Percentiles rank a stretch among this genome's conserved stretches.
phyloP scores from a whole-genome alignment of 2,329 filamentous ascomycete species.

The Aureobasidium leucospermi region DNA sequence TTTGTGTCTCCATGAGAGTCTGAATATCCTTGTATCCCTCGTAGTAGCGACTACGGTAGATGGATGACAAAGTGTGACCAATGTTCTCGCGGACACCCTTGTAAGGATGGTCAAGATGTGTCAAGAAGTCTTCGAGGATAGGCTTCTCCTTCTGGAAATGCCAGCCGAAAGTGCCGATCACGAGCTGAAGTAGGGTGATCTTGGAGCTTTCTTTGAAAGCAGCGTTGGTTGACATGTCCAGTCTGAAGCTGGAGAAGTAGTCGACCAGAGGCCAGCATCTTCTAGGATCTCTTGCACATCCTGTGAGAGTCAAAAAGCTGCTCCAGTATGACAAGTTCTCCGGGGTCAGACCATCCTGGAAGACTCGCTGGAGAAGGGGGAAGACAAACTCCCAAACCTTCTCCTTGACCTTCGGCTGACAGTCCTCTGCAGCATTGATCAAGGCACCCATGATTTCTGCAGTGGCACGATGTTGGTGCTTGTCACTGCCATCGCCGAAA shows the following conservation, averaged over 20 bases:
- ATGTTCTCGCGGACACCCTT: conserved; percentile 95
- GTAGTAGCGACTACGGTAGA: conserved; percentile 86
- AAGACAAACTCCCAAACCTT: conserved; percentile 84
- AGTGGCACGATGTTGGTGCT: conserved; percentile 94
- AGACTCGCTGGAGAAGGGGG: conserved; percentile 76
- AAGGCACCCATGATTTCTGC: conserved; percentile 87
- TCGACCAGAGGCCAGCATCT: conserved; percentile 80
- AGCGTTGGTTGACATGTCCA: conserved; percentile 92
- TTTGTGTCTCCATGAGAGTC: conserved; percentile 70
- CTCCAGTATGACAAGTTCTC: conserved; percentile 95
- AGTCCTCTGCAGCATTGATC: conserved; percentile 72
- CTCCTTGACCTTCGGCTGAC: conserved; percentile 64
- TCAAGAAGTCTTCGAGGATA: conserved; percentile 80
- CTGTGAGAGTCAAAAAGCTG: conserved; percentile 80
- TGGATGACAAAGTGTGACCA: conserved; percentile 77
- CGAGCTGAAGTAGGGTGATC: conserved; percentile 81
- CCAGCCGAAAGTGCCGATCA: conserved; percentile 85
- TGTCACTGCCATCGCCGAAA: conserved; percentile 89
- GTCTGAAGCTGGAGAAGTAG: conserved; percentile 71
- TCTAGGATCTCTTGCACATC: conserved; percentile 84
- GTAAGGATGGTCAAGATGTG: conserved; percentile 92
- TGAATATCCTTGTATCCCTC: conserved; percentile 82
- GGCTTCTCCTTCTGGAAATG: conserved; percentile 88
- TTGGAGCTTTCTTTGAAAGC: conserved; percentile 99
- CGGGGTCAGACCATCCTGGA: conserved; percentile 85